Percentiles rank a stretch among this genome's conserved stretches.
phyloP scores from a whole-genome alignment of 805 yeast genomes.

The Candida succiphila region DNA sequence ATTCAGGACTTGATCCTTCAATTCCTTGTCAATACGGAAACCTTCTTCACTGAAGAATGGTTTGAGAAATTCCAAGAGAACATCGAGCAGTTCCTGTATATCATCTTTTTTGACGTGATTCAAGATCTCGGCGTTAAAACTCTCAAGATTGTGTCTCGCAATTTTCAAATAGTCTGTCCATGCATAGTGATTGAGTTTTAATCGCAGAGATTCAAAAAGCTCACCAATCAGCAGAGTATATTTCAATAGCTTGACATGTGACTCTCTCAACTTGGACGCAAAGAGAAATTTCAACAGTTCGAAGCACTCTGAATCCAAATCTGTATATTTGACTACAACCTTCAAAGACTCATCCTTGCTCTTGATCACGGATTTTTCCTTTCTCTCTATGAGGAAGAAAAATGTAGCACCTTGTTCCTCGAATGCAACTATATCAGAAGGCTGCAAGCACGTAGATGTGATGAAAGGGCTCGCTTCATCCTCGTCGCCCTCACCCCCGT shows the following conservation, averaged over 20 bases:
- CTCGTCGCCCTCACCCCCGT: conserved; percentile 2
- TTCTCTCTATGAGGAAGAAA: conserved; percentile 40
- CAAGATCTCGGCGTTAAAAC: neutral
- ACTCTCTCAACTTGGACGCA: conserved; percentile 3
- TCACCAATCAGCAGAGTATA: conserved; percentile 13
- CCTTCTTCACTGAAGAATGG: conserved; percentile 1
- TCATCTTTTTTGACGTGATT: conserved; percentile 7
- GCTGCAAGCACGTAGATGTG: conserved; percentile 20
- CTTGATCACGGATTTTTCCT: conserved; percentile 2
- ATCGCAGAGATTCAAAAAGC: conserved; percentile 11
- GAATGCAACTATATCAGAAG: conserved; percentile 37
- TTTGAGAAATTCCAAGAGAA: conserved; percentile 7
- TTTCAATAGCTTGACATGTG: conserved; percentile 6
- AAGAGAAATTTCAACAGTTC: conserved; percentile 14
- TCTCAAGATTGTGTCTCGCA: conserved; percentile 1
- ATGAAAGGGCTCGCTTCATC: conserved; percentile 7
- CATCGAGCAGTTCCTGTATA: conserved; percentile 3
- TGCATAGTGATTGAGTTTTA: conserved; percentile 19
- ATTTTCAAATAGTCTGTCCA: conserved; percentile 11
- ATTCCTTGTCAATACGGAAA: neutral
- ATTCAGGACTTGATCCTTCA: neutral
- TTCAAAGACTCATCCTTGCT: conserved; percentile 24
- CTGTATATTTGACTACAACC: conserved; percentile 35
- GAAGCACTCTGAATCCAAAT: conserved; percentile 34
- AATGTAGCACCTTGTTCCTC: conserved; percentile 63